Evolutionary conservation across 169 alveolate species (phyloP).

Genomic region (Plasmodium billcollinsi): DNA sequence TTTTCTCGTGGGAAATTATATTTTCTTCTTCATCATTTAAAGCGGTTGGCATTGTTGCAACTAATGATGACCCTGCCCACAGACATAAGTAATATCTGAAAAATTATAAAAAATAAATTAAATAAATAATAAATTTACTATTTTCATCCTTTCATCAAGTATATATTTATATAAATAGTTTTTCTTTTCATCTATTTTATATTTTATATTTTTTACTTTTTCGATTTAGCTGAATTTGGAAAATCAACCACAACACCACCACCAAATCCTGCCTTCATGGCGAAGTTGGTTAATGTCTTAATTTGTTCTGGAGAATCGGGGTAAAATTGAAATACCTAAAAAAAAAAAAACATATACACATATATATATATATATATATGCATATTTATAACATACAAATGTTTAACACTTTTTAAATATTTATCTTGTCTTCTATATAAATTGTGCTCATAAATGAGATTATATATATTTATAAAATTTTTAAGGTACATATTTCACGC

Average conservation of each 20-base stretch:
- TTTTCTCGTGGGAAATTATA: conserved; percentile 39
- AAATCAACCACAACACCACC: conserved; percentile 97
- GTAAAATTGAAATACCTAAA: conserved; percentile 94
- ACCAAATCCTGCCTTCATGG: conserved; percentile 94
- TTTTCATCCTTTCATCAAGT: no score
- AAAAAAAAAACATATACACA: conserved; percentile 1
- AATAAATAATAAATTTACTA: neutral
- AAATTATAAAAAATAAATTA: neutral
- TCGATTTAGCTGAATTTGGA: conserved; percentile 97
- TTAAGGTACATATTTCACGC: no score
- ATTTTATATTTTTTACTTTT: conserved; percentile 85
- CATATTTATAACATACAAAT: no score
- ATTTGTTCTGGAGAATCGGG: conserved; percentile 96
- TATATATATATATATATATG: neutral
- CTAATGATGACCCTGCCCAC: conserved; percentile 91
- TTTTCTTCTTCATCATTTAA: conserved; percentile 79
- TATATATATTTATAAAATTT: no score
- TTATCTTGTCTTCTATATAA: no score
- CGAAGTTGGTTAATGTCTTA: conserved; percentile 94
- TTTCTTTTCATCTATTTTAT: no score
- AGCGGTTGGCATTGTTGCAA: conserved; percentile 77
- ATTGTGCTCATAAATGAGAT: no score
- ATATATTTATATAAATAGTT: no score
- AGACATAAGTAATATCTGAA: conserved; percentile 91
- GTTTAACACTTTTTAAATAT: no score